Base-by-base conservation (phyloP, 148 eudicot genomes). In the Fallopia convolvulus region DNA sequence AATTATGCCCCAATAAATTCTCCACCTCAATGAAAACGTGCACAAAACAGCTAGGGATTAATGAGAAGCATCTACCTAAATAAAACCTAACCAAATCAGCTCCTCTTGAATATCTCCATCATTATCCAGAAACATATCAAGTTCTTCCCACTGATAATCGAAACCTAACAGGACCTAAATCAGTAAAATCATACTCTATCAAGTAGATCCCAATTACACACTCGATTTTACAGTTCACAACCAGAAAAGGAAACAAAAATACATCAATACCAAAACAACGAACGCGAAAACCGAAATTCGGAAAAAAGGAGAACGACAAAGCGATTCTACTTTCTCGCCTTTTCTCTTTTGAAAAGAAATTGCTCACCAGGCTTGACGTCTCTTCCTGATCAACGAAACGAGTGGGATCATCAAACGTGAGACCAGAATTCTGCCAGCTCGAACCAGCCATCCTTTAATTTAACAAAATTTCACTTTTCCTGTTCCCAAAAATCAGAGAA, bases 391-490 rank as follows among this genome's bases (percentile, higher is more conserved):
- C 84, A 40, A 53, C 74, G 36, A 50, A 61, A 42, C 65, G 63
- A 30, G 75, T 21, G 46, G 65, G 79, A 2, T 79, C 80, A 15
- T 74, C 81, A 73, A 76, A 80, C 6, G 77, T 76, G 49, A 78
- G 81, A 7, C 75, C 83, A 23, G 86, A 83, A 63, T 55, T 75
- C 26, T 61, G 81, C 40, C 83, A 83, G 75, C 77, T 80, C 74
- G 71, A 74, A 32, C 53, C 65, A 74, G 32, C 70, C 60, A 50
- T 76, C 77, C 44, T 17, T 36, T 2, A 33, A 33, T 39, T 17
- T 13, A 7, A 68, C 42, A 1, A 14, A 68, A 3, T 36, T 36
- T 17, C 15, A 10, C 11, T 68, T 68, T 33, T 39, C 20, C 44
- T 36, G 21, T 6, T 68, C 72, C 72, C 44, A 6, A 66, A 66